Evolutionary conservation across 495 filamentous ascomycete genomes (phyloP).

Genomic region (Penicillium subrubescens): DNA sequence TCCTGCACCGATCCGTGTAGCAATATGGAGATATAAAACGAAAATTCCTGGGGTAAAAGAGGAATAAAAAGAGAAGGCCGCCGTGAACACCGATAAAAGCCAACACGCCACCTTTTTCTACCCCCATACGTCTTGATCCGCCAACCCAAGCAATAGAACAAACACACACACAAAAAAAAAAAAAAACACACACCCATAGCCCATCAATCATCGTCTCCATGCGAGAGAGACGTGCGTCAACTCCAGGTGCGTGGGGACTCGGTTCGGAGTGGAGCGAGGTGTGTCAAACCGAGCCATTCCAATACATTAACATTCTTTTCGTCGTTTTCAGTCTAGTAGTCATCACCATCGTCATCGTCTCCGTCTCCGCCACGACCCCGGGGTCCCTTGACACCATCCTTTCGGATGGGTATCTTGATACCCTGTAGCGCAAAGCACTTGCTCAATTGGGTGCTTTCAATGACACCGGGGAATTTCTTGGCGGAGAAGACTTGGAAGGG

Average conservation of each 20-base stretch:
- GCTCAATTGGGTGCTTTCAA: constrained; percentile 90
- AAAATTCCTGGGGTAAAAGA: not conserved
- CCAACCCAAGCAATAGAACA: constrained; percentile 15
- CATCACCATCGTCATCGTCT: constrained; percentile 52
- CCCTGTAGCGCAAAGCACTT: constrained; percentile 93
- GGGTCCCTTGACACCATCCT: constrained; percentile 70
- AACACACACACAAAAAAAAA: constrained; percentile 3
- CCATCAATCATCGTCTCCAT: constrained; percentile 14
- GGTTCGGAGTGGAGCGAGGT: constrained; percentile 11
- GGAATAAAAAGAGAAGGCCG: constrained; percentile 12
- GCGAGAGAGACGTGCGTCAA: constrained; percentile 16
- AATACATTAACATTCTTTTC: constrained; percentile 6
- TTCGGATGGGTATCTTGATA: constrained; percentile 94
- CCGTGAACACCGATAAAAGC: constrained; percentile 39
- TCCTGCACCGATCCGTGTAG: constrained; percentile 35
- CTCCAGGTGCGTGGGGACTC: constrained; percentile 15
- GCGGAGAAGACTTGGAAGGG: constrained; percentile 92
- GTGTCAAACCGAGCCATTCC: not conserved
- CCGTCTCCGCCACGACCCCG: constrained; percentile 63
- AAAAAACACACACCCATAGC: constrained; percentile 4
- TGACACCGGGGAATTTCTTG: constrained; percentile 98
- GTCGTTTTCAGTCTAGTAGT: constrained; percentile 11
- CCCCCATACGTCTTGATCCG: constrained; percentile 19
- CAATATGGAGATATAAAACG: constrained; percentile 29
- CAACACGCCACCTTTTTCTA: constrained; percentile 29